Conservation (phyloP, 2,329 filamentous ascomycete species). For the Aureobasidium sp. region DNA sequence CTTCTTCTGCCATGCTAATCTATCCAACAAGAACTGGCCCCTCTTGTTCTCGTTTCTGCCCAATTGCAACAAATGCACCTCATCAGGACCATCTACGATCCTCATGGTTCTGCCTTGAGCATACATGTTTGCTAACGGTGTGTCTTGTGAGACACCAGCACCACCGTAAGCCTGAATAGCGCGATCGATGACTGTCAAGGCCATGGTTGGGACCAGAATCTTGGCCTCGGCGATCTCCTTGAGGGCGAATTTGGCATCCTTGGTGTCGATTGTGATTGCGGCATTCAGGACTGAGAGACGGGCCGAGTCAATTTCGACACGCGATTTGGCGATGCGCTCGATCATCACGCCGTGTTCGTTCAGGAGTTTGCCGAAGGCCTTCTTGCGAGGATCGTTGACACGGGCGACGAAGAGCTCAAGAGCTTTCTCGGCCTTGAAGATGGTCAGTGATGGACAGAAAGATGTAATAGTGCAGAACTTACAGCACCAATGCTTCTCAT, state of each 20-base stretch:
- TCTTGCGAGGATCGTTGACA: constrained; percentile 86
- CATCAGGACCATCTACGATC: constrained; percentile 73
- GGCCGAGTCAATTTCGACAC: constrained; percentile 88
- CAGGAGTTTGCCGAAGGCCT: constrained; percentile 81
- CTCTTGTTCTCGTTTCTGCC: constrained; percentile 72
- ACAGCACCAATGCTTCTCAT: constrained; percentile 89
- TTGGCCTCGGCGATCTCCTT: constrained; percentile 95
- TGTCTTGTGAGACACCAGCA: constrained; percentile 88
- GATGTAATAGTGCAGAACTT: constrained; percentile 20
- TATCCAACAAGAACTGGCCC: constrained; percentile 47
- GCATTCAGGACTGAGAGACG: constrained; percentile 88
- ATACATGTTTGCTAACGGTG: constrained; percentile 62
- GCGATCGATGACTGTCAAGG: constrained; percentile 82
- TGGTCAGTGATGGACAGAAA: not conserved
- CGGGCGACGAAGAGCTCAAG: constrained; percentile 92
- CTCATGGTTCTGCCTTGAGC: constrained; percentile 27
- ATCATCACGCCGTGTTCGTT: constrained; percentile 88
- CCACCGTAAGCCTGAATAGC: constrained; percentile 89
- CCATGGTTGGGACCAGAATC: constrained; percentile 75
- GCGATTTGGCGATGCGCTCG: constrained; percentile 85
- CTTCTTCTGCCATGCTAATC: constrained; percentile 55
- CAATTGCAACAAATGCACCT: constrained; percentile 82
- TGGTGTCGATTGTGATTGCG: constrained; percentile 85
- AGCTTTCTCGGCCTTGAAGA: constrained; percentile 65
- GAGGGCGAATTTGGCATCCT: constrained; percentile 78